Conservation (phyloP, 2,329 filamentous ascomycete species). For the Lasiodiplodia theobromae region DNA sequence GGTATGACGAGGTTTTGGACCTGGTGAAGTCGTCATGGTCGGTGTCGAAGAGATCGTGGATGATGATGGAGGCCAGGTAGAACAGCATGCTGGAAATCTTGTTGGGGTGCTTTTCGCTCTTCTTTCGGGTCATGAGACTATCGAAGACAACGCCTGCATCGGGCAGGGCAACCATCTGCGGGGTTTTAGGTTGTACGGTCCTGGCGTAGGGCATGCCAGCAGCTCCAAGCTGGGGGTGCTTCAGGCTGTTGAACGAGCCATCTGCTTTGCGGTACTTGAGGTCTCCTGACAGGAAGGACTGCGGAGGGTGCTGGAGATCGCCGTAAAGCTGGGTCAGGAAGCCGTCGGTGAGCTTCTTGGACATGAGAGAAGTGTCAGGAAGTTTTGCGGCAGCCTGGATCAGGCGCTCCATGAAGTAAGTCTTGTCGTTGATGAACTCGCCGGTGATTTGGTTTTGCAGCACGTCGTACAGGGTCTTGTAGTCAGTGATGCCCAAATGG, state of each 20-base stretch:
- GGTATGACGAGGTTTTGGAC: constrained; percentile 74
- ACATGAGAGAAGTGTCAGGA: constrained; percentile 48
- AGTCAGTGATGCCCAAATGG: constrained; percentile 43
- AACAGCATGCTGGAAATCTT: constrained; percentile 79
- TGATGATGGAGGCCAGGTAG: constrained; percentile 74
- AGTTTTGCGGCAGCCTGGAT: constrained; percentile 57
- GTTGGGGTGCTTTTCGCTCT: constrained; percentile 71
- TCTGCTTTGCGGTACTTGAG: constrained; percentile 58
- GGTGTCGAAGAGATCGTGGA: constrained; percentile 70
- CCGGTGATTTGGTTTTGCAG: constrained; percentile 52
- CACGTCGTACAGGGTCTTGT: constrained; percentile 48
- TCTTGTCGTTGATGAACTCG: constrained; percentile 66
- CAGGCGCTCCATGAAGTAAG: constrained; percentile 66
- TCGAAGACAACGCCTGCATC: constrained; percentile 74
- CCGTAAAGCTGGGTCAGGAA: constrained; percentile 58
- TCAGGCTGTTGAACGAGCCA: constrained; percentile 63
- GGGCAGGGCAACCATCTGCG: constrained; percentile 66
- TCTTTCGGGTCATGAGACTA: constrained; percentile 67
- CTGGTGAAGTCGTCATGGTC: constrained; percentile 68
- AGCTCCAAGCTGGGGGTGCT: constrained; percentile 68
- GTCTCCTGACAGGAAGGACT: constrained; percentile 52
- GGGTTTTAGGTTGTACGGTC: constrained; percentile 64
- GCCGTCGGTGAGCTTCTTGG: constrained; percentile 50
- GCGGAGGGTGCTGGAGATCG: constrained; percentile 57
- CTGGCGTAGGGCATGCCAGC: constrained; percentile 74